A percentile compares a stretch with the other conserved stretches of the same genome.
These are phyloP conservation scores for Candida dajiaensis DNA, from an alignment of 805 yeast species.

Conservation along the genomic window DNA sequence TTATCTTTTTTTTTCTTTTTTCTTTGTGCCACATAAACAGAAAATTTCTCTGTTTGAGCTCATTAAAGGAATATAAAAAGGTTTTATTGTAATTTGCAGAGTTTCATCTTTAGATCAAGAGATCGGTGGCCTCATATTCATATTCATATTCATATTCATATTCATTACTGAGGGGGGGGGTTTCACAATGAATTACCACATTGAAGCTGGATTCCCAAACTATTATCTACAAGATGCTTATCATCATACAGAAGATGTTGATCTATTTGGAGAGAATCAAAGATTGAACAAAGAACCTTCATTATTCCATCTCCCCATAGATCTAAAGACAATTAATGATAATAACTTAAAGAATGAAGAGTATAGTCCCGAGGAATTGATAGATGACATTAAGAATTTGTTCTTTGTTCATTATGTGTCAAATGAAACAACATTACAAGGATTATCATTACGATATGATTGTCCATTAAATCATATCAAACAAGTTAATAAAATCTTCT, in stretches of 20 bases:
- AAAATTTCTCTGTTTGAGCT: no score
- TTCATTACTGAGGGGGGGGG: no score
- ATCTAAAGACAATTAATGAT: background rate
- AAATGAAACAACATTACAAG: constrained; percentile 1
- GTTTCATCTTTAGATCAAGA: no score
- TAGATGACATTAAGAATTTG: background rate
- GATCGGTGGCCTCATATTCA: no score
- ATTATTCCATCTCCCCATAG: background rate
- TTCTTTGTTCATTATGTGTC: constrained; percentile 5
- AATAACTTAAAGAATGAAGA: background rate
- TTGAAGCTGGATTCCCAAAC: background rate
- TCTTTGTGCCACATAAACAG: no score
- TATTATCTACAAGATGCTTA: background rate
- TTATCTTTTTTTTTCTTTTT: no score
- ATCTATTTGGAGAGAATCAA: background rate
- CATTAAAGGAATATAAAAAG: no score
- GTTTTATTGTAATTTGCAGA: no score
- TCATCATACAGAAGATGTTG: background rate
- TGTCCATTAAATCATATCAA: constrained; percentile 1
- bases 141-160: no score
- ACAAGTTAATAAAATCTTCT: constrained; percentile 1
- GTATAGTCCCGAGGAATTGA: background rate
- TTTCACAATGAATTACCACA: background rate
- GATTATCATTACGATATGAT: constrained; percentile 2
- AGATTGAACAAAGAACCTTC: background rate